phyloP scores from a whole-genome alignment of 768 basidiomycete species.

The Lactarius tabidus region DNA sequence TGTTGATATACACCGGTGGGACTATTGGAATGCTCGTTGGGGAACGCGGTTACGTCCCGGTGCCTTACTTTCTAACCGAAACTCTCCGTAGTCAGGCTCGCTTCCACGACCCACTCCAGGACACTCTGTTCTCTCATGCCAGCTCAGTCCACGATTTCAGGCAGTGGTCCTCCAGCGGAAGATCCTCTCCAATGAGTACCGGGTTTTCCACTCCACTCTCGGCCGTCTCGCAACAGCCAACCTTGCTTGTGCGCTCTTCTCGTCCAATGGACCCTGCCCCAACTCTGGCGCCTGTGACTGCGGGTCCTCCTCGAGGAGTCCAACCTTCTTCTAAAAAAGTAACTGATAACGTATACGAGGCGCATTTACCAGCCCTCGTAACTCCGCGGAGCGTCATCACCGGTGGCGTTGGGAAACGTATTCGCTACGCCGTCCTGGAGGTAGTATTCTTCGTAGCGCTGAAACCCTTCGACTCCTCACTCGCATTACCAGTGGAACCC shows the following conservation, averaged over 20 bases:
- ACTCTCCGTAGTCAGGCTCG: slow-evolving; percentile 77
- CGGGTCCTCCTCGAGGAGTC: slow-evolving; percentile 10
- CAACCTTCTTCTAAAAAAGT: slow-evolving; percentile 43
- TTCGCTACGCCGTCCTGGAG: slow-evolving; percentile 83
- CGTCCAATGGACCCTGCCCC: slow-evolving; percentile 55
- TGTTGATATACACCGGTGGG: slow-evolving; percentile 86
- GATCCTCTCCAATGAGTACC: slow-evolving; percentile 34
- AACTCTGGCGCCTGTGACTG: slow-evolving; percentile 34
- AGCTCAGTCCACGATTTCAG: slow-evolving; percentile 75
- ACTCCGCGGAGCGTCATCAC: slow-evolving; percentile 68
- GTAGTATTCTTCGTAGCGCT: slow-evolving; percentile 45
- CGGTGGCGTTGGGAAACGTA: slow-evolving; percentile 62
- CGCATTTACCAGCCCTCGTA: slow-evolving; percentile 67
- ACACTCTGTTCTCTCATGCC: slow-evolving; percentile 81
- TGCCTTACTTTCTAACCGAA: slow-evolving; percentile 84
- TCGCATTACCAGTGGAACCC: slow-evolving; percentile 66
- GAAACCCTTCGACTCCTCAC: slow-evolving; percentile 14
- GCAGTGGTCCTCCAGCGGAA: slow-evolving; percentile 68
- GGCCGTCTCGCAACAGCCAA: slow-evolving; percentile 37
- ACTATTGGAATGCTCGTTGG: slow-evolving; percentile 88
- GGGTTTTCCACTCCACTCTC: slow-evolving; percentile 25
- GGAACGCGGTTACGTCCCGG: slow-evolving; percentile 74
- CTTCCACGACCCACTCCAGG: slow-evolving; percentile 88
- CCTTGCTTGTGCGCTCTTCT: slow-evolving; percentile 59
- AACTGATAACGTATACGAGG: slow-evolving; percentile 65